These are phyloP conservation scores for Epichloe amarillans DNA, from an alignment of 2,329 filamentous ascomycete species.

Conservation along the genomic window DNA sequence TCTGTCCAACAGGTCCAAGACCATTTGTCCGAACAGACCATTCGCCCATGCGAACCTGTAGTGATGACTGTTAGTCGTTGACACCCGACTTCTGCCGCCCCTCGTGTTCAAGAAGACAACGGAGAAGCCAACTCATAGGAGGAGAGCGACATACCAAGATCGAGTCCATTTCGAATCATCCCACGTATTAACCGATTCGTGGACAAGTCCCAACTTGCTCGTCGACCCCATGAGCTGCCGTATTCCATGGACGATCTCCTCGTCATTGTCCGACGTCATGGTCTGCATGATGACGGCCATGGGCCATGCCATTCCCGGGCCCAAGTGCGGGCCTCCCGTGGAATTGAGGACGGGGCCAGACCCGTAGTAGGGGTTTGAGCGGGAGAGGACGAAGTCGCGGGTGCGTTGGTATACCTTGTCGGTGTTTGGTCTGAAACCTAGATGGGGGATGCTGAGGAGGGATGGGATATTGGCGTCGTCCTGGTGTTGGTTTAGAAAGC, in stretches of 20 bases:
- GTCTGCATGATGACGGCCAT: constrained; percentile 74
- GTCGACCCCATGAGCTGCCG: constrained; percentile 53
- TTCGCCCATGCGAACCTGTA: constrained; percentile 79
- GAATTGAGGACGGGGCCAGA: constrained; percentile 37
- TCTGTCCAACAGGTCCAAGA: constrained; percentile 59
- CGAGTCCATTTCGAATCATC: constrained; percentile 20
- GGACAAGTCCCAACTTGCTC: constrained; percentile 60
- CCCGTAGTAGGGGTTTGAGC: constrained; percentile 62
- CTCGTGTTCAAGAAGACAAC: neutral
- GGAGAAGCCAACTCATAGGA: neutral
- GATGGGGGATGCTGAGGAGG: constrained; percentile 46
- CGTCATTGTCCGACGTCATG: constrained; percentile 62
- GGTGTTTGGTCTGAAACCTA: constrained; percentile 44
- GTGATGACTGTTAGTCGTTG: too few relatives aligned
- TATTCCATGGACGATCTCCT: constrained; percentile 58
- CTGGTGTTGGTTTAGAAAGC: constrained; percentile 4
- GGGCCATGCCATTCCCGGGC: constrained; percentile 67
- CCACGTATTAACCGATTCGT: constrained; percentile 42
- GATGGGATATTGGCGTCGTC: constrained; percentile 53
- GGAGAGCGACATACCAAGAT: constrained; percentile 18
- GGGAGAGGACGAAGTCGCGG: constrained; percentile 57
- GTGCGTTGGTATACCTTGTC: constrained; percentile 58
- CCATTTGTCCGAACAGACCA: constrained; percentile 72
- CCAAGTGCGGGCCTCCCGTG: constrained; percentile 38
- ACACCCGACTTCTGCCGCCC: too few relatives aligned